These are phyloP conservation scores for Xylariaceae sp. DNA, from an alignment of 2,329 filamentous ascomycete species.

Conservation along the genomic window DNA sequence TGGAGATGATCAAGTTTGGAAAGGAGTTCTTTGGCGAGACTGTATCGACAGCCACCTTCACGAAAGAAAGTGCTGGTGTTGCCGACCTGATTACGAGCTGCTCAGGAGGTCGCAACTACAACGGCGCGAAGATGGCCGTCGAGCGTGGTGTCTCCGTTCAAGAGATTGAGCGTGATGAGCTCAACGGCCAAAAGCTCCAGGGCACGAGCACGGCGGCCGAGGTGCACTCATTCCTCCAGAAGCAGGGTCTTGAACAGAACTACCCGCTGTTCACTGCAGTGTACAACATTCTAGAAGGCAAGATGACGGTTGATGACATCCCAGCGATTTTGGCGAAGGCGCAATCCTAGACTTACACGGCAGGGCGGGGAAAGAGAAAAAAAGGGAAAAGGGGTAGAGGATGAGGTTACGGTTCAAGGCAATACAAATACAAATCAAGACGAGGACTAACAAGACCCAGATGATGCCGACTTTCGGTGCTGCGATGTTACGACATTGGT, in stretches of 20 bases:
- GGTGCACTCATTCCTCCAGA: conserved; percentile 82
- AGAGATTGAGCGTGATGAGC: conserved; percentile 80
- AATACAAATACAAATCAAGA: conserved; percentile 5
- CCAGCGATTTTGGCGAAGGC: conserved; percentile 55
- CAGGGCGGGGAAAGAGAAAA: neutral
- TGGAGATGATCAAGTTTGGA: conserved; percentile 96
- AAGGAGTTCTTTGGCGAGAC: conserved; percentile 86
- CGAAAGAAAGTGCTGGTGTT: conserved; percentile 92
- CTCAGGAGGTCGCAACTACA: conserved; percentile 86
- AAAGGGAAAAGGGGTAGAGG: neutral
- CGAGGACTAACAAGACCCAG: conserved; percentile 11
- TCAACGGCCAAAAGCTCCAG: conserved; percentile 98
- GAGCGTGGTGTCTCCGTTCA: conserved; percentile 73
- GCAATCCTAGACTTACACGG: conserved; percentile 16
- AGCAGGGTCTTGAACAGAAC: conserved; percentile 68
- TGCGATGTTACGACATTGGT: conserved; percentile 7
- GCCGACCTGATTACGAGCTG: conserved; percentile 95
- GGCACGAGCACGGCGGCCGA: conserved; percentile 88
- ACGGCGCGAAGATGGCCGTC: conserved; percentile 83
- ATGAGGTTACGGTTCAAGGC: conserved; percentile 3
- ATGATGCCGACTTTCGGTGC: neutral
- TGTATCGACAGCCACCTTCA: conserved; percentile 79
- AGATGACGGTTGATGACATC: conserved; percentile 73
- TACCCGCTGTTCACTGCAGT: conserved; percentile 94
- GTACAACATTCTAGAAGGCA: conserved; percentile 72